Conservation (phyloP, 169 alveolate genomes). For the Eimeria praecox region DNA sequence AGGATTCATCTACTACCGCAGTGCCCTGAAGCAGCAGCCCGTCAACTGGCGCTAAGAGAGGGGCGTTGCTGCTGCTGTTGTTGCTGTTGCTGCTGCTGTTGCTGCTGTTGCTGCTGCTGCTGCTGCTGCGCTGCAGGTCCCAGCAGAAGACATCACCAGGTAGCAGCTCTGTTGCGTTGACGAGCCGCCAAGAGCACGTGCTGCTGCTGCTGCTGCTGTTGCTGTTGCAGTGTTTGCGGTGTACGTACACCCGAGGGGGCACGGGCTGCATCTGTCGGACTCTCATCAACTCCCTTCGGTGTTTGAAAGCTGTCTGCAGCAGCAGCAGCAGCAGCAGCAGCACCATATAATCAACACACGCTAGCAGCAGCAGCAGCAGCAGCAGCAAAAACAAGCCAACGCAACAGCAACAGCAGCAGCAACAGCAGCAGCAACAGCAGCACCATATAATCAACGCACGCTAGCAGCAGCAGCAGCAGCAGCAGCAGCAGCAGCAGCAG, state of each 20-base stretch:
- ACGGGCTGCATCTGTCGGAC: conserved; percentile 26
- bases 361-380: conserved; percentile 35
- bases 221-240: conserved; percentile 49
- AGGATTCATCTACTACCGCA: conserved; percentile 88
- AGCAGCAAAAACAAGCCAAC: conserved; percentile 36
- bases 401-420: conserved; percentile 16
- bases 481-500: conserved; percentile 27
- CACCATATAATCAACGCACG: no score
- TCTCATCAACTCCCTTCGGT: conserved; percentile 15
- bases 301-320: conserved; percentile 14
- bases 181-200: conserved; percentile 92
- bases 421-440: neutral
- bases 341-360: neutral
- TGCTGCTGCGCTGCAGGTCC: neutral
- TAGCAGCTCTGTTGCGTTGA: conserved; percentile 91
- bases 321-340: neutral
- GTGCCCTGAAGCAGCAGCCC: conserved; percentile 80
- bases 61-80: neutral
- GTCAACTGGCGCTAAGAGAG: conserved; percentile 72
- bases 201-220: conserved; percentile 20
- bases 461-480: conserved; percentile 1
- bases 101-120: conserved; percentile 14
- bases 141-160: conserved; percentile 96
- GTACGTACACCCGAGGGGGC: conserved; percentile 64
- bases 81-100: conserved; percentile 30